Base-by-base conservation (phyloP, 2,329 filamentous ascomycete species). In the Alternaria arborescens region DNA sequence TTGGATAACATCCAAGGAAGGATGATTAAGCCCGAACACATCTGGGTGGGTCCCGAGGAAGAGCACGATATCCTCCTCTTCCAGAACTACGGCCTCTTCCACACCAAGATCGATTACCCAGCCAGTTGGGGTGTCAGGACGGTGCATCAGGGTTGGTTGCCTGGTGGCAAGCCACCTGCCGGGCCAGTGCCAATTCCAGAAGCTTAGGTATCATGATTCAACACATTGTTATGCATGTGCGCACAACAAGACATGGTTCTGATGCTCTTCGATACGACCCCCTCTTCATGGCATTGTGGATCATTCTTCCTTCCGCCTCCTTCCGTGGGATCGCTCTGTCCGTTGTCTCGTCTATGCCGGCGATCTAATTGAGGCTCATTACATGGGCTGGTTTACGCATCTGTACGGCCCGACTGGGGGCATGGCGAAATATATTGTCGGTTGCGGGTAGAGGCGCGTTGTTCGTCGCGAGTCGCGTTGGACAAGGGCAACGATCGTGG, bases 21-120 rank as follows among this genome's bases (percentile, higher is more conserved):
- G 16, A 47, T 58, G n/a, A 52, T 58, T 18, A 58, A 53, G 48
- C 55, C 55, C n/a, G 48, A 58, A 22, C 24, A 53, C 11, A 53
- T 58, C 22, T 58, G 41, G 48, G 41, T 53, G 8, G 48, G 55
- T 14, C 48, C 48, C 1, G 32, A 58, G 12, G 48, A 53, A 47
- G 48, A 53, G n/a, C 55, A 58, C 3, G 41, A 58, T 5, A 8
- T 58, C 4, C 48, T 53, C 16, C 48, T 53, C 10, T 58, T 52
- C 41, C 32, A 46, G 24, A 53, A 53, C 32, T 46, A 58, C 32
- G 48, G 48, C 16, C 32, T 58, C 6, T 53, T 58, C n/a, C 48
- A 58, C 20, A 53, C 48, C 5, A 58, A 58, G 41, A 58, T 58
- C 12, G 55, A 58, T 26, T 53, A 47, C 30, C 55, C 48, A 5